Base-by-base conservation (phyloP, 768 basidiomycete species). In the Phanerodontia chrysosporium region DNA sequence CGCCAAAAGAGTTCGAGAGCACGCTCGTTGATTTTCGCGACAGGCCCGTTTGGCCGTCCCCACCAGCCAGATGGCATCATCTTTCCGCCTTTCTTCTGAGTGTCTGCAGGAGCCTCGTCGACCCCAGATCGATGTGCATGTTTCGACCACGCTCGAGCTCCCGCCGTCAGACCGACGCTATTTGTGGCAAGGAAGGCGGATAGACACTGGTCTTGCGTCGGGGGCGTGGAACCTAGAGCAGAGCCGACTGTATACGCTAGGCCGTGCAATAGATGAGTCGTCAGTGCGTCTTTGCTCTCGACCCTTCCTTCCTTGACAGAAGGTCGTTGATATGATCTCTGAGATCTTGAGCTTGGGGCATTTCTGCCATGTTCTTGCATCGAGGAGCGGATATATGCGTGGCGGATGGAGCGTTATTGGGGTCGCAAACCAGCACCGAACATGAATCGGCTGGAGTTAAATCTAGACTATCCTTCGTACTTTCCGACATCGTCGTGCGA, bases 111-210 rank as follows among this genome's bases (percentile, higher is more conserved):
- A 68, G 58, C 62, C 62, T 58, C 49, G 60, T 62, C 63, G 58
- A 49, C 51, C 48, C 62, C 7, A 35, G 60, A 62, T 58, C 86
- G 74, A 61, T 84, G 84, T 1, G 78, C 77, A 62, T 87, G 86
- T 62, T 87, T 87, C 2, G 83, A 78, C 84, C 84, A 87, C 6
- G 86, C 85, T 27, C 83, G 78, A 1, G 84, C 81, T 14, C 86
- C 86, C 2, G 81, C 79, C 1, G 76, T 83, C 45, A 87, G 75
- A n/a, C 73, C 78, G 32, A 72, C 79, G 21, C 67, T 79, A 61
- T 84, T 86, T 3, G 79, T 71, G 22, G 75, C 61, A 3, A 76
- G 69, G 66, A 83, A 87, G 1, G 85, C 83, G 14, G 71, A 67
- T 6, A 83, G 75, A 65, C 85, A 86, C 8, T 69, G 68, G n/a